Evolutionary conservation across 345 rosid genomes (phyloP), one percentile per base, ranked within the genome.

Genomic region (Erysimum cheiranthoides): DNA sequence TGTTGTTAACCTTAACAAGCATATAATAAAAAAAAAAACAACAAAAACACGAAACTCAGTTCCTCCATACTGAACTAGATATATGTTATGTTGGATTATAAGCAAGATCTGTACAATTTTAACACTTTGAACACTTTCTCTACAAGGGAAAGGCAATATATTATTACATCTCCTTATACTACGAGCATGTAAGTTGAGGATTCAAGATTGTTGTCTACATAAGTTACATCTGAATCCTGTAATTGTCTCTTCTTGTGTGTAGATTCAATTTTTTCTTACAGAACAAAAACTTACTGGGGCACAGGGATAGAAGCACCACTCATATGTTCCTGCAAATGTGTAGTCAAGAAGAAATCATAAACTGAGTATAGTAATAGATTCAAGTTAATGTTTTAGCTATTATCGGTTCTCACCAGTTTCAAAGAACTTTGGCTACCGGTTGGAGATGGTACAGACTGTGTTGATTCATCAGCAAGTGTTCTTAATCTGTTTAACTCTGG

Each of bases 401-500:
- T 14, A 11, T 32, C 4, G 10, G n/a, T 70, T 36, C 85, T 78
- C n/a, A 86, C 91, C 85, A 82, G 81, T 54, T 78, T 13, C 18
- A 61, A 5, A n/a, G 86, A 80, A 78, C 11, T 39, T 34, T 79
- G 87, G 76, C 81, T 79, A 50, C 30, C 32, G 38, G 4, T 34
- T 31, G 86, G 76, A 10, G 89, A 78, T 30, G 68, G 57, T 35
- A 49, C 28, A 39, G 77, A 73, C 12, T 74, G 32, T 72, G 81
- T 34, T 21, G 74, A 61, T 38, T 86, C 91, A 38, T 93, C 98
- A 0, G 93, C 96, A 28, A 91, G 74, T 6, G 79, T 71, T 83
- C 93, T 86, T 73, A 91, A 79, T 80, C 87, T 85, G 67, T 93
- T 82, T 2, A 93, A 89, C 71, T 77, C 84, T 0, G 92, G 93